Evolutionary conservation across 306 rosid genomes (phyloP).

Genomic region (Glycine soja): DNA sequence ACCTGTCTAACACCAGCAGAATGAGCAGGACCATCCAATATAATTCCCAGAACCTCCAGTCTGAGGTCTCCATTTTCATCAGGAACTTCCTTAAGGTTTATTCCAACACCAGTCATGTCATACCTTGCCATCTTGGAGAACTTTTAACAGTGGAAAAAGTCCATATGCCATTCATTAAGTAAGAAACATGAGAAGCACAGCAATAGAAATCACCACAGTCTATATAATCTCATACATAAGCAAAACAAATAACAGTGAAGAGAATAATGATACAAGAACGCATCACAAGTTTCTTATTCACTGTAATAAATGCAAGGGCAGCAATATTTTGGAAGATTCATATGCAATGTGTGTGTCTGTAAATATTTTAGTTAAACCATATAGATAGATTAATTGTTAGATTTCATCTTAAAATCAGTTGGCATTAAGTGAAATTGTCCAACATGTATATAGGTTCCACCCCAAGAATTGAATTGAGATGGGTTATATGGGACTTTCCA

Average conservation of each 20-base stretch:
- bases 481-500: not conserved
- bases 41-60: conserved; percentile 78
- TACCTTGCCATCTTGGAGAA: conserved; percentile 99
- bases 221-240: conserved; percentile 16
- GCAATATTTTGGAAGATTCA: not conserved
- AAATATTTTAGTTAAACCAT: not conserved
- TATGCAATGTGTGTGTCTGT: not conserved
- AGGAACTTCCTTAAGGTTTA: conserved; percentile 91
- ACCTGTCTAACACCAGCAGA: conserved; percentile 97
- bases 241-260: conserved; percentile 20
- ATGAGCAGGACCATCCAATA: conserved; percentile 93
- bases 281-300: conserved; percentile 24
- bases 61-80: conserved; percentile 72
- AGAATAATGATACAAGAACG: conserved; percentile 12
- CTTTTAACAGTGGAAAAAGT: conserved; percentile 61
- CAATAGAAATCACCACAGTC: not conserved
- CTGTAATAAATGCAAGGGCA: not conserved
- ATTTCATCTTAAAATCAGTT: not conserved
- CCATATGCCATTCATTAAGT: conserved; percentile 55
- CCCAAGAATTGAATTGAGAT: too few species aligned
- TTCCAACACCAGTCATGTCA: conserved; percentile 98
- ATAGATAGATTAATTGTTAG: not conserved
- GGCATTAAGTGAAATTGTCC: not conserved
- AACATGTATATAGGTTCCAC: not conserved
- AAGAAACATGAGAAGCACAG: conserved; percentile 52